Percentiles rank a stretch among this genome's conserved stretches.
These are phyloP conservation scores for Aspergillus homomorphus DNA, from an alignment of 495 filamentous ascomycete genomes.

Conservation along the genomic window DNA sequence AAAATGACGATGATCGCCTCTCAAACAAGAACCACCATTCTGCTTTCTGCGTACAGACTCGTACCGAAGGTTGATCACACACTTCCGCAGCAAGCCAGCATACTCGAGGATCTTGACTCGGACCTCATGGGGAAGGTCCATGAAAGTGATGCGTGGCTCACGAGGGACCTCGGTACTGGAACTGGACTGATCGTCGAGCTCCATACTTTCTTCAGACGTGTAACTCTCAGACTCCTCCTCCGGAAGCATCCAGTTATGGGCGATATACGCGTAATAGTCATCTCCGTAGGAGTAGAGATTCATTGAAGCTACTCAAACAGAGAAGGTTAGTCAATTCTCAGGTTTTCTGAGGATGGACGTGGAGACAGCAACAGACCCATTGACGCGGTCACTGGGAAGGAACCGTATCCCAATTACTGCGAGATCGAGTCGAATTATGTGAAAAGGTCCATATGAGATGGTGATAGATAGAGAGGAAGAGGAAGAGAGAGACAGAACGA, in stretches of 20 bases:
- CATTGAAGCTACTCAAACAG: neutral
- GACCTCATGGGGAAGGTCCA: slow-evolving; percentile 21
- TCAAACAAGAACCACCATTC: neutral
- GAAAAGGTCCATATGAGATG: neutral
- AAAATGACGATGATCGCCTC: slow-evolving; percentile 6
- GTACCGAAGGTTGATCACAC: slow-evolving; percentile 15
- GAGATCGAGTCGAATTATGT: neutral
- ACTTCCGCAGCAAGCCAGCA: slow-evolving; percentile 23
- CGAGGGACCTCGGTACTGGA: neutral
- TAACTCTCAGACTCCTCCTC: neutral
- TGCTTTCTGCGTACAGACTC: slow-evolving; percentile 13
- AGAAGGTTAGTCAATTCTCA: neutral
- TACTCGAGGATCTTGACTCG: slow-evolving; percentile 23
- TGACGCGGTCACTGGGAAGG: neutral
- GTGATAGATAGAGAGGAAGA: neutral
- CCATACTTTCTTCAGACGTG: neutral
- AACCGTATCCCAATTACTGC: neutral
- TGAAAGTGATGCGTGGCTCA: slow-evolving; percentile 11
- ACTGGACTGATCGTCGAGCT: neutral
- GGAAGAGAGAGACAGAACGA: neutral
- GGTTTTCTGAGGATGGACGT: neutral
- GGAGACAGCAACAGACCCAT: neutral
- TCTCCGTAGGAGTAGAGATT: neutral
- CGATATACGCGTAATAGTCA: neutral
- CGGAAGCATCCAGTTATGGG: neutral